A percentile compares a stretch with the other conserved stretches of the same genome.
Evolutionary conservation across 805 yeast genomes (phyloP).

Genomic region (Pichia kluyveri): DNA sequence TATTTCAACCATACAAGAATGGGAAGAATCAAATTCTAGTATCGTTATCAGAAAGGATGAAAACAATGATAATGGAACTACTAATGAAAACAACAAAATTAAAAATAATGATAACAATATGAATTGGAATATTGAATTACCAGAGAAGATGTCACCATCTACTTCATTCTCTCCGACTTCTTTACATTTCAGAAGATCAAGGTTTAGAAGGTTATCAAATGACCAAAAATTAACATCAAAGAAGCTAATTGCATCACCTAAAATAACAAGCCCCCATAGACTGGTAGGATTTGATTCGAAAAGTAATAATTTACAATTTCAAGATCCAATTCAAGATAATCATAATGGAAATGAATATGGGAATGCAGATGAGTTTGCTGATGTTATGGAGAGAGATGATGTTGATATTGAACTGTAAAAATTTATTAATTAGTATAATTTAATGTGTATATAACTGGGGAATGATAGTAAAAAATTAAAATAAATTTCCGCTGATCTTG

Average conservation of each 20-base stretch:
- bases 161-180: not conserved
- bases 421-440: not conserved
- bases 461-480: no score
- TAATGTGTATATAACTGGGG: no score
- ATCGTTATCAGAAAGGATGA: slow-evolving; percentile 1
- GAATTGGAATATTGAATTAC: not conserved
- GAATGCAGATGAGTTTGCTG: not conserved
- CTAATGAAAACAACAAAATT: not conserved
- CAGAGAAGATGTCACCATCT: not conserved
- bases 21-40: slow-evolving; percentile 5
- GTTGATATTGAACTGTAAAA: not conserved
- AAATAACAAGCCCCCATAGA: slow-evolving; percentile 12
- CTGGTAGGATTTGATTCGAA: slow-evolving; percentile 12
- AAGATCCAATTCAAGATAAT: not conserved
- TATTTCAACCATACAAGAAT: not conserved
- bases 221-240: slow-evolving; percentile 8
- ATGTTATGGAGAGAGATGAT: not conserved
- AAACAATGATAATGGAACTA: not conserved
- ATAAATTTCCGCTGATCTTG: no score
- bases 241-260: slow-evolving; percentile 12
- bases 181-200: not conserved
- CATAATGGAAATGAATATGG: not conserved
- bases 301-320: slow-evolving; percentile 1
- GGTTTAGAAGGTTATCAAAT: not conserved
- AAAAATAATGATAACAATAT: not conserved